phyloP scores from a whole-genome alignment of 2,329 filamentous ascomycete species.

The Cyphellophora attinorum region DNA sequence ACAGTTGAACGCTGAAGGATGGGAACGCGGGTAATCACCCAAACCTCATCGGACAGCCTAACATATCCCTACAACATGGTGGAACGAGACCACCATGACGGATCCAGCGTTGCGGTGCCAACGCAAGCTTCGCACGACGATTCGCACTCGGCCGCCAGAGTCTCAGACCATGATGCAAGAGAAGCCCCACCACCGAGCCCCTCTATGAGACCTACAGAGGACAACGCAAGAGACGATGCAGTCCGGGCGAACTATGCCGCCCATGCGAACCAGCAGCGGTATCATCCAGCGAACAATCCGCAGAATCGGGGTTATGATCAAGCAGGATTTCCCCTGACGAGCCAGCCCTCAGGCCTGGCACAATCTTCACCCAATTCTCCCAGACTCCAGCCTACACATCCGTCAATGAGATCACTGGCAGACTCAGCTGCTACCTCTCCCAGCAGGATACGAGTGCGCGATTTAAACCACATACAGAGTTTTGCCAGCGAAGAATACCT shows the following conservation, averaged over 20 bases:
- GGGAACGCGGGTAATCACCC: slow-evolving; percentile 53
- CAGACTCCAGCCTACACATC: slow-evolving; percentile 34
- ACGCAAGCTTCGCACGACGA: neutral
- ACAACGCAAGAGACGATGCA: too few species aligned
- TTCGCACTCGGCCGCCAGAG: neutral
- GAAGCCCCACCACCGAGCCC: too few species aligned
- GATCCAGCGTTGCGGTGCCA: too few species aligned
- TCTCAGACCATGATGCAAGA: neutral
- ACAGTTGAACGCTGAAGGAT: slow-evolving; percentile 29
- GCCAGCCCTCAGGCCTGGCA: slow-evolving; percentile 20
- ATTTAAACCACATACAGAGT: slow-evolving; percentile 82
- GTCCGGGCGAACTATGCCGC: slow-evolving; percentile 7
- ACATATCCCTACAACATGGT: slow-evolving; percentile 63
- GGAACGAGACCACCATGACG: slow-evolving; percentile 27
- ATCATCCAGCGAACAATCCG: neutral
- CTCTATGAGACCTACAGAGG: too few species aligned
- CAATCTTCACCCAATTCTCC: slow-evolving; percentile 35
- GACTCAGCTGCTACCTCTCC: slow-evolving; percentile 38
- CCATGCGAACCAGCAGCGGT: slow-evolving; percentile 14
- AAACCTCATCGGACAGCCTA: slow-evolving; percentile 62
- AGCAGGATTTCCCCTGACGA: slow-evolving; percentile 20
- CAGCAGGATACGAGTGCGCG: slow-evolving; percentile 67
- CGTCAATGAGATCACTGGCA: slow-evolving; percentile 32
- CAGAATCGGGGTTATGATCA: slow-evolving; percentile 18
- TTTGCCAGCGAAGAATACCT: slow-evolving; percentile 71